Percentiles rank a stretch among this genome's conserved stretches.
Evolutionary conservation across 2,329 filamentous ascomycete species (phyloP).

Genomic region (Scolecobasidium constrictum): DNA sequence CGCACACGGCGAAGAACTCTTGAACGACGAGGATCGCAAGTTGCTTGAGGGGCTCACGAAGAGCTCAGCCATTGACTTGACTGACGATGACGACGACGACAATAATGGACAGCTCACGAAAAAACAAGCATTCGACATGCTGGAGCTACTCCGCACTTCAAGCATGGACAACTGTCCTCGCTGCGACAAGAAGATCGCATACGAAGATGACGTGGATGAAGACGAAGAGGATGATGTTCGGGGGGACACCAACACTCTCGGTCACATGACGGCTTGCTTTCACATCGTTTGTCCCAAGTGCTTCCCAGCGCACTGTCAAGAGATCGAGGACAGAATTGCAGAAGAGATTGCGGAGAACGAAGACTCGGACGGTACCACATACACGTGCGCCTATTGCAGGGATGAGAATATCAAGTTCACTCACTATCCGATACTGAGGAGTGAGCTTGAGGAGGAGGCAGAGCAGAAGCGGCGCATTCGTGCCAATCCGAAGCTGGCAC

Average conservation of each 20-base stretch:
- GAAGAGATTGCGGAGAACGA: neutral
- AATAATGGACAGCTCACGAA: slow-evolving; percentile 38
- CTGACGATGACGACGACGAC: slow-evolving; percentile 54
- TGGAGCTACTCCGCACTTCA: slow-evolving; percentile 73
- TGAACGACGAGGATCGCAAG: slow-evolving; percentile 73
- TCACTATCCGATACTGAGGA: neutral
- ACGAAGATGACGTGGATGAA: slow-evolving; percentile 40
- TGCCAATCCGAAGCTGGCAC: slow-evolving; percentile 43
- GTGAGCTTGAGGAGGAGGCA: slow-evolving; percentile 1
- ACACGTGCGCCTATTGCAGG: neutral
- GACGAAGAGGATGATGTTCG: slow-evolving; percentile 28
- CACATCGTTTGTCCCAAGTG: slow-evolving; percentile 75
- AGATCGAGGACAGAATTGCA: neutral
- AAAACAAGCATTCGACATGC: slow-evolving; percentile 73
- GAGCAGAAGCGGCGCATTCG: slow-evolving; percentile 16
- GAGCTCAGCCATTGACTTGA: slow-evolving; percentile 79
- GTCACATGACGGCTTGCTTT: slow-evolving; percentile 76
- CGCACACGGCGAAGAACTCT: slow-evolving; percentile 84
- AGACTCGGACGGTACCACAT: neutral
- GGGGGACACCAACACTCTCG: slow-evolving; percentile 44
- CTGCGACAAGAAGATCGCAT: slow-evolving; percentile 52
- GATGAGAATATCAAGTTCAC: neutral
- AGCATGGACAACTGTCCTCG: slow-evolving; percentile 62
- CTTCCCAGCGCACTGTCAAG: slow-evolving; percentile 43
- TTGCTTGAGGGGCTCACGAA: slow-evolving; percentile 71